A percentile compares a stretch with the other conserved stretches of the same genome.
Evolutionary conservation across 768 basidiomycete genomes (phyloP).

Genomic region (Auriscalpium orientale): DNA sequence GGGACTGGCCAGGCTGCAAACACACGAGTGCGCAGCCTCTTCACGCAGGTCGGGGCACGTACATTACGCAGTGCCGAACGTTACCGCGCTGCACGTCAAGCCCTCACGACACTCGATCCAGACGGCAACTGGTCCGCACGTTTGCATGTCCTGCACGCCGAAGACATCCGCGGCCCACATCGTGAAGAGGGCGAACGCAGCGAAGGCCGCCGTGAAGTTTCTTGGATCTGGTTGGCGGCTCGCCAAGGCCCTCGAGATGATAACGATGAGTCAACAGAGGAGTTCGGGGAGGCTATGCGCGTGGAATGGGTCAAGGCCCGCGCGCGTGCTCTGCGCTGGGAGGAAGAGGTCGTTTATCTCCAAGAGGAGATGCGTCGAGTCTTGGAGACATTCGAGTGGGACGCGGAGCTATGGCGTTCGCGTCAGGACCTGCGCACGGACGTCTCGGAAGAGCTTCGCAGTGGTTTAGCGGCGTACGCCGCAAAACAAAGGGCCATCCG

Average conservation of each 20-base stretch:
- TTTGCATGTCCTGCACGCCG: background rate
- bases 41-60: background rate
- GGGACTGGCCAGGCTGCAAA: constrained; percentile 3
- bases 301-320: constrained; percentile 16
- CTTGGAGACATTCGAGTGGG: constrained; percentile 13
- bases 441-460: background rate
- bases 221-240: constrained; percentile 13
- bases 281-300: constrained; percentile 1
- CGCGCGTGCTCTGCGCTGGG: constrained; percentile 26
- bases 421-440: background rate
- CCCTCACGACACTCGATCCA: background rate
- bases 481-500: constrained; percentile 1
- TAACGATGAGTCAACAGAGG: background rate
- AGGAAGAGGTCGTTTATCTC: constrained; percentile 27
- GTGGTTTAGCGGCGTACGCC: background rate
- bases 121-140: background rate
- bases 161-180: constrained; percentile 1
- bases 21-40: background rate
- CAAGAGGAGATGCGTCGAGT: constrained; percentile 29
- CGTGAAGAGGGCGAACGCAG: background rate
- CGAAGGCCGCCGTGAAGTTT: constrained; percentile 5
- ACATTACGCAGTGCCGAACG: background rate
- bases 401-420: constrained; percentile 15
- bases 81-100: background rate
- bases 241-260: background rate